Evolutionary conservation across 2,329 filamentous ascomycete genomes (phyloP).

Genomic region (Ascochyta lentis): DNA sequence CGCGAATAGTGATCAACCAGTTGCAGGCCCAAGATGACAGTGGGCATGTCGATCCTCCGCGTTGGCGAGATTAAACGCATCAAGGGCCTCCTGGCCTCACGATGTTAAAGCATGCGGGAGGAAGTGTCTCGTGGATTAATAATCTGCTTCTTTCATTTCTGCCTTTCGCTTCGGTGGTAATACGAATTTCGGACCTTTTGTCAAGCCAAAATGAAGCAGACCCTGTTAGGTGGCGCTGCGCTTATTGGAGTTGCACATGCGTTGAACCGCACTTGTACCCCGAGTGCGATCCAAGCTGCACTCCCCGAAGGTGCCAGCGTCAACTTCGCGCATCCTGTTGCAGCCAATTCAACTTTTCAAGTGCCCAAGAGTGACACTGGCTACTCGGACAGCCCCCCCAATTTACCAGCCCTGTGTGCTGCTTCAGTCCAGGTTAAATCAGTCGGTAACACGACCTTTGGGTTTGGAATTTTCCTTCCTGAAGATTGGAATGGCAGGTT

Average conservation of each 20-base stretch:
- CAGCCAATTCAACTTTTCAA: slow-evolving; percentile 48
- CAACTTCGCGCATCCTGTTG: slow-evolving; percentile 42
- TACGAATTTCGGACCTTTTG: not conserved
- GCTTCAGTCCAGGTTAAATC: slow-evolving; percentile 48
- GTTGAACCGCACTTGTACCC: slow-evolving; percentile 45
- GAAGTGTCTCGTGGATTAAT: not conserved
- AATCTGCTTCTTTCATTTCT: not conserved
- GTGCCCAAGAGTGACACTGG: slow-evolving; percentile 48
- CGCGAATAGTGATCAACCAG: not conserved
- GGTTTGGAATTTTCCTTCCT: slow-evolving; percentile 50
- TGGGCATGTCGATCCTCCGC: slow-evolving; percentile 9
- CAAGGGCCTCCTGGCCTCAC: not conserved
- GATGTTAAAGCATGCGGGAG: not conserved
- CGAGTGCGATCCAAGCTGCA: slow-evolving; percentile 40
- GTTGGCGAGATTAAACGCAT: slow-evolving; percentile 1
- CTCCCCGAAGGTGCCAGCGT: slow-evolving; percentile 47
- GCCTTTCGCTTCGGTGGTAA: not conserved
- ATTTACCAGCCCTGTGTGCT: slow-evolving; percentile 49
- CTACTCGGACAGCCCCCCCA: slow-evolving; percentile 50
- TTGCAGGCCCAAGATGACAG: not conserved
- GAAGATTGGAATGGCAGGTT: slow-evolving; percentile 49
- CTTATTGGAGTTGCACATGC: slow-evolving; percentile 29
- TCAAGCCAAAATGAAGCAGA: slow-evolving; percentile 22
- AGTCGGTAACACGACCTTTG: slow-evolving; percentile 44
- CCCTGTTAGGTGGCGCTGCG: slow-evolving; percentile 23